These are phyloP conservation scores for Tetrapisispora namnaoensis DNA, from an alignment of 805 yeast species.

Conservation along the genomic window DNA sequence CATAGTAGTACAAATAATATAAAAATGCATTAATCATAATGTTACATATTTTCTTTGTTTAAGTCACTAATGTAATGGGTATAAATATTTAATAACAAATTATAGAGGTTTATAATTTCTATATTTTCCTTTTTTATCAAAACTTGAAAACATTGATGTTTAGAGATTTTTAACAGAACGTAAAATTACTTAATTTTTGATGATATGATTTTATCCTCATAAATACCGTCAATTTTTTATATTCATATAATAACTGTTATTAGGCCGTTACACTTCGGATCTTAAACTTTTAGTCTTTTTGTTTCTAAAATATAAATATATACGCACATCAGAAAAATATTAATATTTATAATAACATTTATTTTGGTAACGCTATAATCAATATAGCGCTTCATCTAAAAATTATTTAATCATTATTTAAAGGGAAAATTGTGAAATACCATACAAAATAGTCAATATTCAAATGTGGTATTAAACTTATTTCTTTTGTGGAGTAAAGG, in stretches of 20 bases:
- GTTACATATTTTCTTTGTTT: background rate
- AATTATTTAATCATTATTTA: background rate
- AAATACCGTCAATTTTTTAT: too few relatives aligned
- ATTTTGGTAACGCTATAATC: background rate
- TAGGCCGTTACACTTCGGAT: too few relatives aligned
- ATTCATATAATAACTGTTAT: too few relatives aligned
- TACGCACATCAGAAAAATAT: too few relatives aligned
- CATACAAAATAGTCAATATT: slow-evolving; percentile 1
- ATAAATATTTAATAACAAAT: background rate
- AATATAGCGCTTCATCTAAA: background rate
- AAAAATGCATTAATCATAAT: background rate
- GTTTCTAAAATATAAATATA: too few relatives aligned
- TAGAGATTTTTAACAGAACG: too few relatives aligned
- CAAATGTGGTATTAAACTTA: background rate
- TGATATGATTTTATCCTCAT: too few relatives aligned
- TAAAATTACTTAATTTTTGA: too few relatives aligned
- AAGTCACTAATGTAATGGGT: background rate
- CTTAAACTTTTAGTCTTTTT: too few relatives aligned
- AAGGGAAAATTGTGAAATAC: background rate
- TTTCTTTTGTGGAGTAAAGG: background rate
- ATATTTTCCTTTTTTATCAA: too few relatives aligned
- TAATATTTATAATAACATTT: background rate
- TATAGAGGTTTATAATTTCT: background rate
- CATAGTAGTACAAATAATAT: background rate
- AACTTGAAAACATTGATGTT: too few relatives aligned